A percentile compares a stretch with the other conserved stretches of the same genome.
These are phyloP conservation scores for Ascochyta lentis DNA, from an alignment of 2,329 filamentous ascomycete genomes.

Conservation along the genomic window DNA sequence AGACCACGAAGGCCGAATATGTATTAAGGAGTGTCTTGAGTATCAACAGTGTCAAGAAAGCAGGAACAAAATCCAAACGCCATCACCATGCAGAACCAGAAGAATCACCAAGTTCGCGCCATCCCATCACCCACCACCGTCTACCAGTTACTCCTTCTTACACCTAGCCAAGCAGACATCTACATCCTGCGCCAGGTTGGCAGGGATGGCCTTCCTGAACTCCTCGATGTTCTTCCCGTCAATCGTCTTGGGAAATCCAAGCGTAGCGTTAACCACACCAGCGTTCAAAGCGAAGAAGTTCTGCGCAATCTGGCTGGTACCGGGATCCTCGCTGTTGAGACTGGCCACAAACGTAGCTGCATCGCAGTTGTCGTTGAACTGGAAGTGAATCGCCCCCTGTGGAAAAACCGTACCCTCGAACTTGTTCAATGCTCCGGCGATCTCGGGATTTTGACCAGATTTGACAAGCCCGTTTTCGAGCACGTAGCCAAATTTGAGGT, in stretches of 20 bases:
- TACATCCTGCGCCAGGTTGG: conserved; percentile 60
- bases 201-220: conserved; percentile 51
- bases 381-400: conserved; percentile 56
- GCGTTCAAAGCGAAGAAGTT: conserved; percentile 51
- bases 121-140: neutral
- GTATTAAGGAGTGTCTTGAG: neutral
- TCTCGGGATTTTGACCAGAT: conserved; percentile 44
- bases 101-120: neutral
- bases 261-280: conserved; percentile 47
- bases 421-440: conserved; percentile 49
- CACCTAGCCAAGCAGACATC: conserved; percentile 62
- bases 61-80: neutral
- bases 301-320: conserved; percentile 52
- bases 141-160: conserved; percentile 13
- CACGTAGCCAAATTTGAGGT: conserved; percentile 54
- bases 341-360: conserved; percentile 53
- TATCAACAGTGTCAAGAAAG: neutral
- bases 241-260: conserved; percentile 46
- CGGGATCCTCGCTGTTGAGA: conserved; percentile 54
- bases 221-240: conserved; percentile 46
- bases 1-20: neutral
- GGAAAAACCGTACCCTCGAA: conserved; percentile 58
- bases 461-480: conserved; percentile 54
- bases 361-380: conserved; percentile 57
- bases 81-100: neutral